Base-by-base conservation (phyloP, 1,284 basidiomycete genomes). In the Ganoderma lucidum region DNA sequence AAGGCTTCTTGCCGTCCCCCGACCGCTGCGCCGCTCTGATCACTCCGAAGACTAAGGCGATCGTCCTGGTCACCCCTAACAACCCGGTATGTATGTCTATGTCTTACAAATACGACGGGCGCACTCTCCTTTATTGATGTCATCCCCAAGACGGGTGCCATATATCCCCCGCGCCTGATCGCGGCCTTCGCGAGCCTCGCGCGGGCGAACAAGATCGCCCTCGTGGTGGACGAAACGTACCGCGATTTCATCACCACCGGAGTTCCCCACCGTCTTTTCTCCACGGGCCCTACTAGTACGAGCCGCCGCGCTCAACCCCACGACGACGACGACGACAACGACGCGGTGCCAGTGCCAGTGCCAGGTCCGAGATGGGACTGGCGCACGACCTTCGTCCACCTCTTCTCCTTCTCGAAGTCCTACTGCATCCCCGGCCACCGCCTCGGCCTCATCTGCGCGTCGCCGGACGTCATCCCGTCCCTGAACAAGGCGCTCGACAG, bases 141-240 rank as follows among this genome's bases (percentile, higher is more conserved):
- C 45, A 19, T 17, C 28, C 0, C 51, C 71, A 73, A 95, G 94
- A 96, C 95, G 0, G 96, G 96, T 1, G 89, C 91, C 0, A 87
- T 89, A 3, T 96, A 95, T 75, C 79, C 91, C 0, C 84, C 88
- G 0, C 77, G 80, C 0, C 82, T 93, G 19, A 81, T 97, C n/a
- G 78, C 83, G 0, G 81, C 87, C 6, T 95, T 96, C 76, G 87
- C 88, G 3, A 75, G 80, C 0, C 85, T 97, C 0, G 93, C 94
- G 0, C 81, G 78, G 37, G 80, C 86, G 65, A 80, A 85, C 41
- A 82, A 85, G 3, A 78, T 96, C 12, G 91, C 94, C 0, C 86
- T 97, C n/a, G 87, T 97, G 30, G 71, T 97, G n/a, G 94, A 96
- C 79, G 93, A 96, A 80, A 96, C 95, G 0, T 97, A 97, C 79